phyloP scores from a whole-genome alignment of 108 stramenopile genomes.

The Stephanodiscus minutulus region DNA sequence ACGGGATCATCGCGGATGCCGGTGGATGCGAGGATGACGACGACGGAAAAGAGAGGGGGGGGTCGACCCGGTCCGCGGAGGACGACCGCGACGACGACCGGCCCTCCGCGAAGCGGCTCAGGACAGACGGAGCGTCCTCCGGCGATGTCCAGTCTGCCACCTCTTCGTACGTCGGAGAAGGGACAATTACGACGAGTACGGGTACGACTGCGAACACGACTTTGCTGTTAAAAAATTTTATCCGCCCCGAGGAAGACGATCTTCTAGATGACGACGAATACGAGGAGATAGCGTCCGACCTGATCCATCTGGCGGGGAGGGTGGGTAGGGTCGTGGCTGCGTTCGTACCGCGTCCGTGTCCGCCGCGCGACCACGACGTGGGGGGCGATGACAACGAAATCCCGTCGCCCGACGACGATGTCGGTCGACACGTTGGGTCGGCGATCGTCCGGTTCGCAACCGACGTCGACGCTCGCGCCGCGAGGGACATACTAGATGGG shows the following conservation, averaged over 20 bases:
- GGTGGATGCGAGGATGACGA: neutral
- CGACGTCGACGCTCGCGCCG: conserved; percentile 54
- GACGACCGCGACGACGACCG: neutral
- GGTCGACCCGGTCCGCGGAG: neutral
- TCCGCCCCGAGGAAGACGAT: conserved; percentile 56
- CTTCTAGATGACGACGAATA: conserved; percentile 81
- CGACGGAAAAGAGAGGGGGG: neutral
- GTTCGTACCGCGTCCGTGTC: conserved; percentile 57
- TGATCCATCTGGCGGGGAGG: conserved; percentile 63
- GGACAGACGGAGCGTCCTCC: neutral
- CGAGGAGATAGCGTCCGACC: conserved; percentile 68
- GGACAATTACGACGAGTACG: neutral
- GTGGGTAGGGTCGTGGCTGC: conserved; percentile 60
- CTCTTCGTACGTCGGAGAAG: neutral
- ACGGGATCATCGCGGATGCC: no score
- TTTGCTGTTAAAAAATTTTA: conserved; percentile 57
- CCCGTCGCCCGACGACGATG: neutral
- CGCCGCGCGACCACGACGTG: neutral
- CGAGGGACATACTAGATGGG: conserved; percentile 65
- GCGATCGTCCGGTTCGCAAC: conserved; percentile 62
- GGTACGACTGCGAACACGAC: conserved; percentile 13
- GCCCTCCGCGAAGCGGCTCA: neutral
- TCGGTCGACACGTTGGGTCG: conserved; percentile 11
- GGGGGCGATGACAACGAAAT: neutral
- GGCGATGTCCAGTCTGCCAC: neutral